These are phyloP conservation scores for Ottelia alismoides DNA, from an alignment of 106 monocot species.

Conservation along the genomic window DNA sequence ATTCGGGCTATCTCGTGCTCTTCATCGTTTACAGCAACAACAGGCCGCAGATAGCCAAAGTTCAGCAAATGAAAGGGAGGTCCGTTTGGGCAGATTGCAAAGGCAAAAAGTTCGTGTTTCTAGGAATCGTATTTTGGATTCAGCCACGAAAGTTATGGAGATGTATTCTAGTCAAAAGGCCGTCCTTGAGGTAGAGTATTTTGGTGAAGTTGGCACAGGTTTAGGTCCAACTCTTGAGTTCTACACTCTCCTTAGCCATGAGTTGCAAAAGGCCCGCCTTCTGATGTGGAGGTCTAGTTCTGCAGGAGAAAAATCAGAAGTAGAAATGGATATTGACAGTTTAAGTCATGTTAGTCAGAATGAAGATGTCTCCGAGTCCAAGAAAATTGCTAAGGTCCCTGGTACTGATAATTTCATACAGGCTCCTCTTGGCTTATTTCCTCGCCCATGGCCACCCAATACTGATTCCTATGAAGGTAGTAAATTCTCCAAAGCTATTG, in stretches of 20 bases:
- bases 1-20: slow-evolving; percentile 88
- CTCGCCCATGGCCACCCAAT: slow-evolving; percentile 79
- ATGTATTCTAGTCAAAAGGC: slow-evolving; percentile 96
- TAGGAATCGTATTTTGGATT: slow-evolving; percentile 87
- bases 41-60: slow-evolving; percentile 62
- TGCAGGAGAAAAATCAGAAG: slow-evolving; percentile 25
- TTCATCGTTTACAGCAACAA: slow-evolving; percentile 91
- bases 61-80: slow-evolving; percentile 68
- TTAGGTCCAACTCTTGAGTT: slow-evolving; percentile 96
- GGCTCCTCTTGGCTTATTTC: slow-evolving; percentile 84
- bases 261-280: slow-evolving; percentile 67
- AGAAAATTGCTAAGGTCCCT: slow-evolving; percentile 18
- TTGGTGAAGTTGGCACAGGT: slow-evolving; percentile 98
- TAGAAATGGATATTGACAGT: slow-evolving; percentile 36
- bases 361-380: slow-evolving; percentile 22
- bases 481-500: slow-evolving; percentile 62
- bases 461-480: slow-evolving; percentile 55
- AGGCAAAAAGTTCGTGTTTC: slow-evolving; percentile 97
- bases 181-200: slow-evolving; percentile 99
- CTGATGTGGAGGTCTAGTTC: slow-evolving; percentile 74
- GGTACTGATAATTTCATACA: slow-evolving; percentile 38
- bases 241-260: slow-evolving; percentile 95
- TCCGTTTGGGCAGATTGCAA: slow-evolving; percentile 85
- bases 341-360: no score
- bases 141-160: slow-evolving; percentile 97